A percentile compares a stretch with the other conserved stretches of the same genome.
Evolutionary conservation across 148 eudicot genomes (phyloP).

Genomic region (Vaccinium vitisidaea): DNA sequence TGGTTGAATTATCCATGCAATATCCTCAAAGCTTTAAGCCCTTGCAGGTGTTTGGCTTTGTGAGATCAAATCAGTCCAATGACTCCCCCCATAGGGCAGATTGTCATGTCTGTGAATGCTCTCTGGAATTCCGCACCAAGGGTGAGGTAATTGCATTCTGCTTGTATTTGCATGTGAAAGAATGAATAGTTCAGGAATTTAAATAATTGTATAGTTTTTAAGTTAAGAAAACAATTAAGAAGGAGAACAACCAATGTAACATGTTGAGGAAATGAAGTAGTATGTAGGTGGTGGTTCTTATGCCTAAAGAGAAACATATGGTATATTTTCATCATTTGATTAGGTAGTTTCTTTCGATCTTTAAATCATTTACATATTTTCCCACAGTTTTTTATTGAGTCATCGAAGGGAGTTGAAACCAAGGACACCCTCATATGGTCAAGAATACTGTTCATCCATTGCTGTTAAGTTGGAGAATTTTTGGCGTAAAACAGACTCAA

Average conservation of each 20-base stretch:
- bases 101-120: slow-evolving; percentile 87
- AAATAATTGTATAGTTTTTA: not conserved
- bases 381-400: not conserved
- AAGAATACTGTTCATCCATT: not conserved
- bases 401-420: not conserved
- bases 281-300: not conserved
- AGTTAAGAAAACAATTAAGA: not conserved
- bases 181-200: not conserved
- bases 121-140: slow-evolving; percentile 80
- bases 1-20: not conserved
- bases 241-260: not conserved
- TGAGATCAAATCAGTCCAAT: slow-evolving; percentile 55
- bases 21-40: slow-evolving; percentile 7
- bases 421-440: not conserved
- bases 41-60: slow-evolving; percentile 90
- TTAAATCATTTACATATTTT: not conserved
- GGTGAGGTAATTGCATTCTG: slow-evolving; percentile 63
- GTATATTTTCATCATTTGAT: not conserved
- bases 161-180: not conserved
- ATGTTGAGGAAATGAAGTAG: not conserved
- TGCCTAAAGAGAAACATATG: not conserved
- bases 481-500: not conserved
- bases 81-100: slow-evolving; percentile 65
- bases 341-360: not conserved
- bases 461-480: too few species aligned